A percentile compares a stretch with the other conserved stretches of the same genome.
These are phyloP conservation scores for Vigna radiata DNA, from an alignment of 306 rosid species.

Conservation along the genomic window DNA sequence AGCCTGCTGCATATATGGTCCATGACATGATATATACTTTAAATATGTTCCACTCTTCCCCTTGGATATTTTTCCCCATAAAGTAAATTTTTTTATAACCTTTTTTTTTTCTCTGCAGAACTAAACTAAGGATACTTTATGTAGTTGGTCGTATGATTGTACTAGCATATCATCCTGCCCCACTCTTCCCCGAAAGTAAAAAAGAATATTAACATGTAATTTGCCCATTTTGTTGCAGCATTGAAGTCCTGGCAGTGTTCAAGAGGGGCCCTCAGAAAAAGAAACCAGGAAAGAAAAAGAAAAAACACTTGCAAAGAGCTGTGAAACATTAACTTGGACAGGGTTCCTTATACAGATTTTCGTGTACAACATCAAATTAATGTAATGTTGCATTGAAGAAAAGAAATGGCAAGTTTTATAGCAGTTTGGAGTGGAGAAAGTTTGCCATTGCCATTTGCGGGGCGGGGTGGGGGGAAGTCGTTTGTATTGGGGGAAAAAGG, in stretches of 20 bases:
- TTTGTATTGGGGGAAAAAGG: conserved; percentile 29
- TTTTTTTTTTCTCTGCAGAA: background rate
- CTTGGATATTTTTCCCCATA: background rate
- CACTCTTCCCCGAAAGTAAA: background rate
- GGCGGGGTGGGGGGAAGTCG: background rate
- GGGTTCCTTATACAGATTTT: conserved; percentile 14
- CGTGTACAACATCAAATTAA: conserved; percentile 5
- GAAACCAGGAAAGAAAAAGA: conserved; percentile 76
- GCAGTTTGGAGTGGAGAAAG: conserved; percentile 27
- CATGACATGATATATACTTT: conserved; percentile 14
- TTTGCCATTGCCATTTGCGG: conserved; percentile 18
- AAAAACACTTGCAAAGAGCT: conserved; percentile 56
- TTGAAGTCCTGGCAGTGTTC: conserved; percentile 86
- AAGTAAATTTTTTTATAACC: background rate
- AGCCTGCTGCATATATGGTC: conserved; percentile 2
- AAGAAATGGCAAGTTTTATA: conserved; percentile 28
- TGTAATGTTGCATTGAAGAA: conserved; percentile 33
- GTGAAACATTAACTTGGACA: conserved; percentile 30
- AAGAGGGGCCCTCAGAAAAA: conserved; percentile 71
- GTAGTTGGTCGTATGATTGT: conserved; percentile 3
- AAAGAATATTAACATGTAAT: conserved; percentile 30
- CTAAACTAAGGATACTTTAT: conserved; percentile 7
- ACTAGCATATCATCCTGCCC: conserved; percentile 4
- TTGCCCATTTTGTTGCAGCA: conserved; percentile 59
- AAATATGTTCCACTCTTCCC: background rate